Evolutionary conservation across 345 rosid species (phyloP), one percentile per base, ranked within the genome.

Genomic region (Eucalyptus melliodora): DNA sequence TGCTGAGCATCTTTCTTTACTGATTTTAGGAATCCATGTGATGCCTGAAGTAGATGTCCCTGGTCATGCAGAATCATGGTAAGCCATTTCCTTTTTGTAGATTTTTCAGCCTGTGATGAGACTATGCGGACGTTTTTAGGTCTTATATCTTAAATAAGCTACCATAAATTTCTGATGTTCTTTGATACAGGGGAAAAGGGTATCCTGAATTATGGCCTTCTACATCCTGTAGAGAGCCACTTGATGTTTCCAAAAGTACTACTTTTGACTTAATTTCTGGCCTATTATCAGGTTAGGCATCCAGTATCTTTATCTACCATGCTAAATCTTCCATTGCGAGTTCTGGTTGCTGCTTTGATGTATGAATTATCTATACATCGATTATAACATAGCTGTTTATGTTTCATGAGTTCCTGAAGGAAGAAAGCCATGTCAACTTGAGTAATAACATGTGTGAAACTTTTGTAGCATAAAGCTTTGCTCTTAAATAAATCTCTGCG

Each of bases 21-120:
- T 90, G 87, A 65, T 91, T 91, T 91, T 94, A 98, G 99, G 99
- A 88, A 96, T 98, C 90, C 94, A 97, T 89, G 94, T 97, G 72
- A 97, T 98, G 99, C 96, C 99, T 37, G 99, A 98, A 94, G 89
- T 95, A 88, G 99, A 98, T 91, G 96, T 97, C 81, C 99, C 99
- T 86, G 99, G 99, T 90, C 99, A 98, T 93, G 99, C 97, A 14
- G 97, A 95, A 92, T 96, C 99, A 91, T 98, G 99, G 99, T 97
- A 95, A 88, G 85, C 45, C 24, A 11, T 23, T 37, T 53, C 27
- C 17, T 59, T 50, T 56, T 19, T 19, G 31, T 16, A 59, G 47
- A 45, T 60, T 19, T 40, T 86, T 50, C 53, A 67, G 45, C 51
- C 8, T 82, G 51, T 55, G 53, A 50, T 88, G 60, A 81, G 31